These are phyloP conservation scores for Vaccinium darrowii DNA, from an alignment of 148 eudicot genomes.

Conservation along the genomic window DNA sequence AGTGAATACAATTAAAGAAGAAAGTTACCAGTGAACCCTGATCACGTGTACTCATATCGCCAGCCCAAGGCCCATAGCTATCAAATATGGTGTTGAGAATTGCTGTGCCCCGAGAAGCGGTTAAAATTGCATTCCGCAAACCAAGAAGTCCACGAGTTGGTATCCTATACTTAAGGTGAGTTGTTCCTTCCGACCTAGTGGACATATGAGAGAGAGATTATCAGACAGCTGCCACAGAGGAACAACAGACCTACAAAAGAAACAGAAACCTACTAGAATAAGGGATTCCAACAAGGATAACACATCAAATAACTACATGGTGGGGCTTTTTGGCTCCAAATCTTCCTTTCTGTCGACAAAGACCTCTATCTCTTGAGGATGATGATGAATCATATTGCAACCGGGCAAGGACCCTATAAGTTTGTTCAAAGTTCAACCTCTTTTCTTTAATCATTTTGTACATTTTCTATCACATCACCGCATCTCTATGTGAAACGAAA, in stretches of 20 bases:
- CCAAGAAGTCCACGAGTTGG: slow-evolving; percentile 99
- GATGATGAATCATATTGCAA: background rate
- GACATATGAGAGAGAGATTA: slow-evolving; percentile 8
- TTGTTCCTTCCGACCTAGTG: slow-evolving; percentile 80
- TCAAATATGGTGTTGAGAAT: slow-evolving; percentile 94
- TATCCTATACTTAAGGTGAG: slow-evolving; percentile 72
- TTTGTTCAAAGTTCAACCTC: background rate
- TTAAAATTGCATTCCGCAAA: slow-evolving; percentile 79
- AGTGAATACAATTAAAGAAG: slow-evolving; percentile 1
- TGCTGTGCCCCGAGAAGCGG: slow-evolving; percentile 98
- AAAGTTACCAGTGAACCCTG: slow-evolving; percentile 85
- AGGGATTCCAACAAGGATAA: background rate
- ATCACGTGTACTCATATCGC: slow-evolving; percentile 89
- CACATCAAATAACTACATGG: background rate
- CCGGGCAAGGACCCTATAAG: background rate
- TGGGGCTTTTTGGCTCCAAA: background rate
- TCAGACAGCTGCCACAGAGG: background rate
- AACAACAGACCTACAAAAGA: slow-evolving; percentile 11
- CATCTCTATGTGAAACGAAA: background rate
- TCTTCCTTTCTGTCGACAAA: background rate
- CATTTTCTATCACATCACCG: background rate
- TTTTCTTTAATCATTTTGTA: background rate
- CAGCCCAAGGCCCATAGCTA: slow-evolving; percentile 96
- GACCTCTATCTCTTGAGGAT: background rate
- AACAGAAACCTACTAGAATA: background rate